Base-by-base conservation (phyloP, 2,329 filamentous ascomycete genomes). In the Periconia macrospinosa region DNA sequence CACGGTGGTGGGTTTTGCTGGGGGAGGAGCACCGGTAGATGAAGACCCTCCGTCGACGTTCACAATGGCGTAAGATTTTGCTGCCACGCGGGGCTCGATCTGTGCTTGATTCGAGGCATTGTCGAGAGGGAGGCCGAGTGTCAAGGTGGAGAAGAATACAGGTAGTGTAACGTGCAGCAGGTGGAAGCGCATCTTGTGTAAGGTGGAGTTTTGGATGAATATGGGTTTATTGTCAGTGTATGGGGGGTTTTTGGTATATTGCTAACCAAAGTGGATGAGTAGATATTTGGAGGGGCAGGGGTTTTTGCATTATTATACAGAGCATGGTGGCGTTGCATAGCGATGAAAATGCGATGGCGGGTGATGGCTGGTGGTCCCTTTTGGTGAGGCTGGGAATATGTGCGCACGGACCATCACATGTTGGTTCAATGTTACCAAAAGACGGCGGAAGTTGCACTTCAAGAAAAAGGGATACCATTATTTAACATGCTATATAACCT, bases 31-130 rank as follows among this genome's bases (percentile, higher is more conserved):
- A 14, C 11, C 15, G 11, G 33, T 37, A 37, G 33, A 37, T 27
- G 23, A 58, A 13, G 67, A 61, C 20, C 72, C 72, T 30, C 73
- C 73, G 42, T 73, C 73, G 19, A 75, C 73, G 48, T 75, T 75
- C 58, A 75, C 69, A n/a, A 75, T 62, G 3, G 68, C 63, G 50
- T 75, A 75, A 30, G 65, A 69, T 53, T 70, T 74, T 30, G 62
- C 59, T 13, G 23, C 5, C 8, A 8, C 23, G 23, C 69, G 67
- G 23, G 60, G 59, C 27, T 53, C 58, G 30, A 67, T 19, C 15
- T 63, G 41, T 27, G 50, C 56, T 27, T 54, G 52, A 40, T 58
- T 55, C 6, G 42, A 30, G 47, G 56, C 53, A 35, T 42, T 52
- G 14, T 70, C 65, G 17, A 74, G 55, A 2, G 71, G 71, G 30